Conservation (phyloP, 1,284 basidiomycete species). For the Phlebopus sp. region DNA sequence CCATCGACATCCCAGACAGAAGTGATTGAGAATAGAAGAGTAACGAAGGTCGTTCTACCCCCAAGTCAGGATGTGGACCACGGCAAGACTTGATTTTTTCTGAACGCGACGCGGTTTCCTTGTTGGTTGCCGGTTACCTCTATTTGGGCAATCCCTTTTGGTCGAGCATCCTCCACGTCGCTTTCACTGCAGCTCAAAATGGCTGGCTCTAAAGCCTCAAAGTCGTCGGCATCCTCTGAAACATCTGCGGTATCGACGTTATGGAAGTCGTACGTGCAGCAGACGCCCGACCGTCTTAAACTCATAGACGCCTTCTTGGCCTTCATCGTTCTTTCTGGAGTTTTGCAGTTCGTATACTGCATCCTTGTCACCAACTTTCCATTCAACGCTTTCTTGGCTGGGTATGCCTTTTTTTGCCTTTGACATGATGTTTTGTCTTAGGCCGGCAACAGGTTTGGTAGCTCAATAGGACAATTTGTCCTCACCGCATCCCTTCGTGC, state of each 20-base stretch:
- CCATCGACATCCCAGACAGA: slow-evolving; percentile 21
- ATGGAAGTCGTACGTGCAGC: slow-evolving; percentile 74
- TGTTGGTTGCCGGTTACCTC: slow-evolving; percentile 11
- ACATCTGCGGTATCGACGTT: slow-evolving; percentile 55
- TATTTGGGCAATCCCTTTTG: slow-evolving; percentile 9
- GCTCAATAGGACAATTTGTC: slow-evolving; percentile 96
- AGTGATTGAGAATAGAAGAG: neutral
- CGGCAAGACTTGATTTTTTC: slow-evolving; percentile 15
- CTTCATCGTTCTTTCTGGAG: slow-evolving; percentile 90
- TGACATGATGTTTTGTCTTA: neutral
- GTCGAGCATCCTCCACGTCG: slow-evolving; percentile 26
- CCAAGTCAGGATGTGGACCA: slow-evolving; percentile 1
- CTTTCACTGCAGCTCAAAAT: slow-evolving; percentile 15
- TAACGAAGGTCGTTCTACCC: neutral
- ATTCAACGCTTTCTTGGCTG: slow-evolving; percentile 95
- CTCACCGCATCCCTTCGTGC: slow-evolving; percentile 88
- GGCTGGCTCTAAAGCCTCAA: slow-evolving; percentile 37
- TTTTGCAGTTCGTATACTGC: slow-evolving; percentile 91
- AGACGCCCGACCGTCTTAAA: slow-evolving; percentile 84
- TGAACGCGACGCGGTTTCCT: slow-evolving; percentile 11
- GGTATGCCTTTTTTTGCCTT: slow-evolving; percentile 53
- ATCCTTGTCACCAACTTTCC: slow-evolving; percentile 90
- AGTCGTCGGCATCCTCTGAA: slow-evolving; percentile 30
- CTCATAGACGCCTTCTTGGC: slow-evolving; percentile 91
- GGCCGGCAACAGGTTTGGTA: slow-evolving; percentile 69